These are phyloP conservation scores for Chlorella sp. DNA, from an alignment of 139 green algal genomes.

Conservation along the genomic window DNA sequence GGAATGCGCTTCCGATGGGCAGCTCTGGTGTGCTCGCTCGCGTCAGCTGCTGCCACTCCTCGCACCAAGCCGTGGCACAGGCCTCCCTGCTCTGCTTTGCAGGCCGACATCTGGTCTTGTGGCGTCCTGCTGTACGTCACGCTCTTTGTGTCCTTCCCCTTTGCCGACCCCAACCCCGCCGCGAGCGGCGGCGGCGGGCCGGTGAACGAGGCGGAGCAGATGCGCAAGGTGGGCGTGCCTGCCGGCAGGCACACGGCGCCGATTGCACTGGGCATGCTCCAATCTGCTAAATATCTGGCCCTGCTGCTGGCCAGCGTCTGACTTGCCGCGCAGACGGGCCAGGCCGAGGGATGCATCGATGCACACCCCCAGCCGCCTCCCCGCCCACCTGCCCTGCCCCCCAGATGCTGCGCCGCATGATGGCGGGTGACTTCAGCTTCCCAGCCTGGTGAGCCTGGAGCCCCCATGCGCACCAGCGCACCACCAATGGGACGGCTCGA, in stretches of 20 bases:
- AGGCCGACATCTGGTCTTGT: slow-evolving; percentile 1
- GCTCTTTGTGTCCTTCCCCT: slow-evolving; percentile 9
- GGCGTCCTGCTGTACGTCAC: slow-evolving; percentile 12
- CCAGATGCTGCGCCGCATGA: slow-evolving; percentile 20
- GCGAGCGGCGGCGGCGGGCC: background rate
- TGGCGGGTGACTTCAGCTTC: background rate
- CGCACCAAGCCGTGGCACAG: too few species aligned
- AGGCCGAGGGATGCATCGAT: too few species aligned
- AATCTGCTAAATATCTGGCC: too few species aligned
- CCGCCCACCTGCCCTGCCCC: too few species aligned
- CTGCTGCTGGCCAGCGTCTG: too few species aligned
- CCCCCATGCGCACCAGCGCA: too few species aligned
- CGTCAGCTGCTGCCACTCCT: too few species aligned
- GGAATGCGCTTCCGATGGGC: background rate
- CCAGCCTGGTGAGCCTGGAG: background rate
- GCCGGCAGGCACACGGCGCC: too few species aligned
- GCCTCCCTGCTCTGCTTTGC: background rate
- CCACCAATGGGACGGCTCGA: too few species aligned
- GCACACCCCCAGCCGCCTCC: too few species aligned
- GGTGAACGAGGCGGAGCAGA: background rate
- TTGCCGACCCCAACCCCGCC: background rate
- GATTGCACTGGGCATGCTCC: too few species aligned
- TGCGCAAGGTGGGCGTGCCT: background rate
- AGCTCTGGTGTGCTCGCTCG: background rate
- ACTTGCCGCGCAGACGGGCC: too few species aligned